Evolutionary conservation across 768 basidiomycete species (phyloP).

Genomic region (Mycena pura): DNA sequence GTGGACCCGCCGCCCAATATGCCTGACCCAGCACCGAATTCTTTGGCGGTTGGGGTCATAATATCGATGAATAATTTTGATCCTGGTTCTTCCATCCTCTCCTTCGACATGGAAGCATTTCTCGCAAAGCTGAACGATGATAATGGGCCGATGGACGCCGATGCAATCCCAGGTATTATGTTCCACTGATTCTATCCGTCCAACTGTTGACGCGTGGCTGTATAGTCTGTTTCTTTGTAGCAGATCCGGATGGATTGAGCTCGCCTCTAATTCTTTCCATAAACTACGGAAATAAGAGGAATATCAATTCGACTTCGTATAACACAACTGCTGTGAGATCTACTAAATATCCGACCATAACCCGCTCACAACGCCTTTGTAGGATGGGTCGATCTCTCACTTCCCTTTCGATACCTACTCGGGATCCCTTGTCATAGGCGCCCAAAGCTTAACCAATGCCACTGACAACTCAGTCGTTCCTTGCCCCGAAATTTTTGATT

Average conservation of each 20-base stretch:
- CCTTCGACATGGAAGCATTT: background rate
- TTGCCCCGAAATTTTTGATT: background rate
- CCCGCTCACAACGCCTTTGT: background rate
- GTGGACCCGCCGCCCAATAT: background rate
- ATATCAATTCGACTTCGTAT: background rate
- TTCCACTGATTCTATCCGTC: background rate
- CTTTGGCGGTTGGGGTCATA: background rate
- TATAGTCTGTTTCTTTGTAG: constrained; percentile 1
- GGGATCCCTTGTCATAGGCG: background rate
- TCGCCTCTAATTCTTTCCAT: background rate
- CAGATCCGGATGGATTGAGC: background rate
- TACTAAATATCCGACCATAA: background rate
- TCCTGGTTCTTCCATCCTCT: background rate
- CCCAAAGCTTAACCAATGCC: background rate
- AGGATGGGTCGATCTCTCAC: background rate
- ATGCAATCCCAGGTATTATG: background rate
- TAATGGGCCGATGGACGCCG: background rate
- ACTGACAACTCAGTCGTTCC: constrained; percentile 3
- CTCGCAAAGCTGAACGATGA: background rate
- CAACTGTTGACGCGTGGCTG: background rate
- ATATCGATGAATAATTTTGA: background rate
- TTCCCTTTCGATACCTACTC: background rate
- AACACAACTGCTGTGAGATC: background rate
- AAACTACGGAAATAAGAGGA: background rate
- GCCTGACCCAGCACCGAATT: background rate